phyloP scores from a whole-genome alignment of 1,284 basidiomycete genomes.

The Leucocoprinus gongylophorus region DNA sequence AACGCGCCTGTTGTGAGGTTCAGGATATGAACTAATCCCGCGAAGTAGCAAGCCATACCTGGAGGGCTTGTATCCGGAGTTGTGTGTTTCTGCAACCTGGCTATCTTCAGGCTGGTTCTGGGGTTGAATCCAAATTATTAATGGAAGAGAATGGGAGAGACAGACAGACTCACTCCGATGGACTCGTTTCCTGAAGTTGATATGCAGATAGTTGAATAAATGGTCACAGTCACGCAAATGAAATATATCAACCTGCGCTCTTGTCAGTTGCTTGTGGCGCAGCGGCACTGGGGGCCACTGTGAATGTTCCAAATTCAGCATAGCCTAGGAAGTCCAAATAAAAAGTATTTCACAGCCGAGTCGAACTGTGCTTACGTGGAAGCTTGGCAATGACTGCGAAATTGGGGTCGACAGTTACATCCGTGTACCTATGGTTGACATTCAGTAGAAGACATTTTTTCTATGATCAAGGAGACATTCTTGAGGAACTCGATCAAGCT shows the following conservation, averaged over 20 bases:
- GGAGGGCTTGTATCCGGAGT: slow-evolving; percentile 37
- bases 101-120: not conserved
- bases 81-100: slow-evolving; percentile 15
- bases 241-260: not conserved
- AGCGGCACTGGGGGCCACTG: slow-evolving; percentile 1
- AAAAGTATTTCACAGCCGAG: not conserved
- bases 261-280: slow-evolving; percentile 9
- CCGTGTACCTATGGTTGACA: slow-evolving; percentile 44
- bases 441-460: slow-evolving; percentile 14
- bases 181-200: slow-evolving; percentile 23
- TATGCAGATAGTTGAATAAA: not conserved
- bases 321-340: slow-evolving; percentile 35
- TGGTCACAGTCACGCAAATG: not conserved
- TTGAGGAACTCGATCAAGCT: slow-evolving; percentile 66
- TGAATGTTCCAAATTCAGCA: slow-evolving; percentile 50
- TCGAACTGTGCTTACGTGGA: slow-evolving; percentile 41
- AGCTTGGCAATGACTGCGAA: slow-evolving; percentile 64
- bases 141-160: not conserved
- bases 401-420: slow-evolving; percentile 65
- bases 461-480: slow-evolving; percentile 31
- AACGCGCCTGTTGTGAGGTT: slow-evolving; percentile 37
- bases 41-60: slow-evolving; percentile 31
- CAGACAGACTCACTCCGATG: slow-evolving; percentile 12
- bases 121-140: not conserved
- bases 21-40: not conserved